Evolutionary conservation across 495 filamentous ascomycete genomes (phyloP), one percentile per base, ranked within the genome.

Genomic region (Trichoderma erinaceum): DNA sequence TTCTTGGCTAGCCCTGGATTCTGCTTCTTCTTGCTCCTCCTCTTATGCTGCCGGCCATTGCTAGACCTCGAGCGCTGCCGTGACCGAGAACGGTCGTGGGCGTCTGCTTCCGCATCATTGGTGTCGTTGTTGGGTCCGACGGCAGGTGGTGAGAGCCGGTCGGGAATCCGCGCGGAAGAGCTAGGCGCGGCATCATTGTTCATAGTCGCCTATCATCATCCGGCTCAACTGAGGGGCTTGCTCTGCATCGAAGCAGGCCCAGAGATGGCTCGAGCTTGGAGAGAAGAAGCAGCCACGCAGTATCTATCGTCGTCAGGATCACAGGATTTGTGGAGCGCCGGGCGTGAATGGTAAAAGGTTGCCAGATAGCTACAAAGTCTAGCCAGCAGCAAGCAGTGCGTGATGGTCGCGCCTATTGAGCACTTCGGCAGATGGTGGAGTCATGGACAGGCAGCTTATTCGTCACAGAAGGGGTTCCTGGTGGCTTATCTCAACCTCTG

Each of bases 101-200:
- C 50, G 72, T 72, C 44, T 72, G 70, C 63, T 64, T 71, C 65
- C 69, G 73, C 64, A 64, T 66, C 46, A 27, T 38, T 63, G 65
- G 69, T 16, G 41, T 70, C 38, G 58, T 64, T 50, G 41, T 63
- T 70, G 68, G 71, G 61, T n/a, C 68, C 70, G 61, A 21, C 43
- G 67, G 68, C 67, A 71, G 73, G 66, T 71, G 72, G 70, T 67
- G 70, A 67, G 73, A 69, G 68, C 70, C 66, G 72, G 69, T 67
- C 65, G 65, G 46, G 68, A 72, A 71, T 66, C 73, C 61, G 78
- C 78, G 81, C 79, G 75, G 81, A 75, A 76, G 77, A 79, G 75
- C 84, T 85, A 73, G 84, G 81, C 72, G 82, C 81, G 78, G 84
- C 74, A 80, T 85, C 87, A 88, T 89, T 76, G 85, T 84, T 87